A percentile compares a stretch with the other conserved stretches of the same genome.
phyloP scores from a whole-genome alignment of 2,329 filamentous ascomycete species.

The Botrytis medusae region DNA sequence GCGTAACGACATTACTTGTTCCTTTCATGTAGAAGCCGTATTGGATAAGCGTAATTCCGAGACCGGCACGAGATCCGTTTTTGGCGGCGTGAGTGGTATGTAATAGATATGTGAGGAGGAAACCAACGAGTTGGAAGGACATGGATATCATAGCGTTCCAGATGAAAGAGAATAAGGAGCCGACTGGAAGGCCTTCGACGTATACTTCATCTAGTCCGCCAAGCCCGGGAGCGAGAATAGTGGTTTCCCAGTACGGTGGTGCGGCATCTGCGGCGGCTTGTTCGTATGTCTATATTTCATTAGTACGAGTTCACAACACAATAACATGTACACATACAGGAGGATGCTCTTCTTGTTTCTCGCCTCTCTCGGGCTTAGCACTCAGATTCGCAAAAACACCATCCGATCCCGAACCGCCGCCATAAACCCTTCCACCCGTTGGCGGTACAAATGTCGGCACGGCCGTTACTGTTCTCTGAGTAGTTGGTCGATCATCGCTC shows the following conservation, averaged over 20 bases:
- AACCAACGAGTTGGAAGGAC: slow-evolving; percentile 95
- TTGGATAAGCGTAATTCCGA: slow-evolving; percentile 93
- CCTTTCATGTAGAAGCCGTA: slow-evolving; percentile 96
- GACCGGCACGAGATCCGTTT: slow-evolving; percentile 90
- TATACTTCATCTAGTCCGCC: slow-evolving; percentile 93
- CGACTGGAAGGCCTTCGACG: slow-evolving; percentile 91
- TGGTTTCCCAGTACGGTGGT: slow-evolving; percentile 98
- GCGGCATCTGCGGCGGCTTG: slow-evolving; percentile 95
- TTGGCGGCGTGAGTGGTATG: slow-evolving; percentile 98
- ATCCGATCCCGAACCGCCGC: slow-evolving; percentile 77
- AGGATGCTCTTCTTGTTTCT: slow-evolving; percentile 83
- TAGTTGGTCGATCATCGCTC: slow-evolving; percentile 28
- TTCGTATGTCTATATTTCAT: slow-evolving; percentile 75
- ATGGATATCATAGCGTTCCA: slow-evolving; percentile 97
- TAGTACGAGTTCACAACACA: slow-evolving; percentile 20
- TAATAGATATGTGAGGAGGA: slow-evolving; percentile 94
- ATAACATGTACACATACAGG: slow-evolving; percentile 64
- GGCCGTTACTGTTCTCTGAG: slow-evolving; percentile 34
- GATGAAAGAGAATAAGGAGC: slow-evolving; percentile 80
- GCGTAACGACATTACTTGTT: slow-evolving; percentile 45
- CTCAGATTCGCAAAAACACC: slow-evolving; percentile 95
- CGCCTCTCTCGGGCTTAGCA: slow-evolving; percentile 81
- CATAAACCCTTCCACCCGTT: slow-evolving; percentile 54
- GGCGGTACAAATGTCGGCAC: slow-evolving; percentile 35
- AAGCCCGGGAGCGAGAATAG: slow-evolving; percentile 88